These are phyloP conservation scores for Stachybotrys elegans DNA, from an alignment of 2,329 filamentous ascomycete genomes.

Conservation along the genomic window DNA sequence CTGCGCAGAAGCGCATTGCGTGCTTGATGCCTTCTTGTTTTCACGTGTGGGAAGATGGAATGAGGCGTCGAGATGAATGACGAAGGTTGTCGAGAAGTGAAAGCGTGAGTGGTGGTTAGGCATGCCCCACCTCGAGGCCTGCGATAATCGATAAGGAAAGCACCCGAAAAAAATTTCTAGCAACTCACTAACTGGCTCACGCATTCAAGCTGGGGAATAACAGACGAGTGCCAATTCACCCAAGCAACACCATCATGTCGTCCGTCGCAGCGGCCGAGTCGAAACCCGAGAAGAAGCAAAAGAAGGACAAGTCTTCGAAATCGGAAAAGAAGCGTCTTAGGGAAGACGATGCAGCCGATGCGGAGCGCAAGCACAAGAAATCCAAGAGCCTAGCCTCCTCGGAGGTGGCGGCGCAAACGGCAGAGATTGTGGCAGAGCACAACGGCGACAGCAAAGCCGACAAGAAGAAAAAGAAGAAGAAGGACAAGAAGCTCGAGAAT, in stretches of 20 bases:
- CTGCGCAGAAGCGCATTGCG: too few species aligned
- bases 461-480: constrained; percentile 25
- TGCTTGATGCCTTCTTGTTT: too few species aligned
- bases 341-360: constrained; percentile 35
- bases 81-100: too few species aligned
- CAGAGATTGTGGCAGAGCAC: constrained; percentile 15
- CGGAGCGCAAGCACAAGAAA: constrained; percentile 45
- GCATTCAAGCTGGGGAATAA: too few species aligned
- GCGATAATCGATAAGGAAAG: constrained; percentile 5
- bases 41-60: too few species aligned
- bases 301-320: constrained; percentile 27
- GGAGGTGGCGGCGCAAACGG: constrained; percentile 13
- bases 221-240: too few species aligned
- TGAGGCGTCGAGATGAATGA: too few species aligned
- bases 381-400: constrained; percentile 39
- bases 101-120: too few species aligned
- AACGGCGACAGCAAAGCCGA: constrained; percentile 26
- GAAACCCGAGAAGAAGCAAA: constrained; percentile 34
- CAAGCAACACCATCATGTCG: constrained; percentile 23
- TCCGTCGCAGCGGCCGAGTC: constrained; percentile 20
- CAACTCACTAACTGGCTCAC: neutral
- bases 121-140: too few species aligned
- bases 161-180: constrained; percentile 3
- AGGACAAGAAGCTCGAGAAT: constrained; percentile 18
- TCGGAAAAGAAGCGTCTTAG: constrained; percentile 39